These are phyloP conservation scores for Ceriops tagal DNA, from an alignment of 345 rosid species.

Conservation along the genomic window DNA sequence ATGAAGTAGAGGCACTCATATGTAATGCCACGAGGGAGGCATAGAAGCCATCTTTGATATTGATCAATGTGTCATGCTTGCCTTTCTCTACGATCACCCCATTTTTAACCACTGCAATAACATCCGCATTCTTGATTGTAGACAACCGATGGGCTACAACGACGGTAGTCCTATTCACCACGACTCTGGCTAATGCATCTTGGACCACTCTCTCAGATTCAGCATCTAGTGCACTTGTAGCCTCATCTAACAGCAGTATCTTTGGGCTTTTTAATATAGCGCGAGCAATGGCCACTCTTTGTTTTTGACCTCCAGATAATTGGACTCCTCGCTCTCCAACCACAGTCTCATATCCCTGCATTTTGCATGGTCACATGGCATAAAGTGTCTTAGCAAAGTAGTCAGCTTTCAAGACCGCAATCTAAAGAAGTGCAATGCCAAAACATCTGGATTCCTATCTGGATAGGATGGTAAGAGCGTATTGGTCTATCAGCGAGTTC, in stretches of 20 bases:
- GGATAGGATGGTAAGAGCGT: too few species aligned
- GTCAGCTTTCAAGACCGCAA: not conserved
- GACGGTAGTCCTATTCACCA: constrained; percentile 61
- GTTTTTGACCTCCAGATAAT: constrained; percentile 80
- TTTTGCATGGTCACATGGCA: not conserved
- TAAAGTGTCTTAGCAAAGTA: not conserved
- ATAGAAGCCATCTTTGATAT: constrained; percentile 49
- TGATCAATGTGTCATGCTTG: constrained; percentile 53
- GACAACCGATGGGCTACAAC: constrained; percentile 70
- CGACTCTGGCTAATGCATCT: constrained; percentile 61
- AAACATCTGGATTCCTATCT: too few species aligned
- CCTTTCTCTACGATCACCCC: constrained; percentile 67
- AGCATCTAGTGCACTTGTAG: constrained; percentile 70
- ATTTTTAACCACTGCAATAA: constrained; percentile 62
- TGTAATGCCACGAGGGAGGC: constrained; percentile 69
- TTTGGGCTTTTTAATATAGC: constrained; percentile 68
- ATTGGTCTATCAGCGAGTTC: too few species aligned
- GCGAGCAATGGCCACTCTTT: constrained; percentile 82
- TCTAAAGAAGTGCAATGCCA: too few species aligned
- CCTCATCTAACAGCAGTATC: constrained; percentile 69
- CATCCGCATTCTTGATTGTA: constrained; percentile 61
- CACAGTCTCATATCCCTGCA: constrained; percentile 62
- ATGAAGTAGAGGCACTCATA: constrained; percentile 31
- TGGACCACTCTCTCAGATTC: constrained; percentile 80
- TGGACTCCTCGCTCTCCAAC: constrained; percentile 79